Conservation (phyloP, 371 early-diverging fungal genomes). For the Syncephalastrum racemosum region DNA sequence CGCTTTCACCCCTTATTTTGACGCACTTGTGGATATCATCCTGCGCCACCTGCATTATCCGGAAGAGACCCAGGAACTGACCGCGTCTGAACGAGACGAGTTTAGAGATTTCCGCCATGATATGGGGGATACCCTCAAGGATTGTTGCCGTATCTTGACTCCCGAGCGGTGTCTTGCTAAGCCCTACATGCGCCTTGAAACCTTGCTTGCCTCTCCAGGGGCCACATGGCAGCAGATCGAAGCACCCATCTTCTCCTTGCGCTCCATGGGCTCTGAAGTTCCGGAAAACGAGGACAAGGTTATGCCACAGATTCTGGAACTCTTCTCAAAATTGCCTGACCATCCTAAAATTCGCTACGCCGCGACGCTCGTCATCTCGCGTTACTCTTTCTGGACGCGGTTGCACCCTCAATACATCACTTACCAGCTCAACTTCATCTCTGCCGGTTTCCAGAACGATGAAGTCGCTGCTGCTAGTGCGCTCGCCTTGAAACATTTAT, state of each 20-base stretch:
- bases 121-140: conserved; percentile 97
- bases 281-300: conserved; percentile 67
- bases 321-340: conserved; percentile 79
- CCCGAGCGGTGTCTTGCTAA: conserved; percentile 69
- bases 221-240: conserved; percentile 91
- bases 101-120: conserved; percentile 93
- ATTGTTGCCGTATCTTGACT: conserved; percentile 84
- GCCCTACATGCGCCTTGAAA: conserved; percentile 55
- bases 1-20: conserved; percentile 66
- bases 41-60: conserved; percentile 85
- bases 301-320: conserved; percentile 86
- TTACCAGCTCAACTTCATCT: conserved; percentile 86
- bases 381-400: conserved; percentile 93
- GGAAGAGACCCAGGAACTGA: conserved; percentile 63
- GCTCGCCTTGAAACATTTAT: conserved; percentile 83
- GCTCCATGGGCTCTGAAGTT: conserved; percentile 90
- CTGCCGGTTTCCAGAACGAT: conserved; percentile 81
- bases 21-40: conserved; percentile 75
- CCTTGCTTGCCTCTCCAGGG: conserved; percentile 27
- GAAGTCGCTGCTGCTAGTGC: conserved; percentile 91
- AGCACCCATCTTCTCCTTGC: conserved; percentile 89
- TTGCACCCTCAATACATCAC: conserved; percentile 84
- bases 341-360: conserved; percentile 94
- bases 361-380: conserved; percentile 91
- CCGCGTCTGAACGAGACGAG: conserved; percentile 88